Evolutionary conservation across 106 monocot genomes (phyloP), one percentile per base, ranked within the genome.

Genomic region (Dendrobium catenatum): DNA sequence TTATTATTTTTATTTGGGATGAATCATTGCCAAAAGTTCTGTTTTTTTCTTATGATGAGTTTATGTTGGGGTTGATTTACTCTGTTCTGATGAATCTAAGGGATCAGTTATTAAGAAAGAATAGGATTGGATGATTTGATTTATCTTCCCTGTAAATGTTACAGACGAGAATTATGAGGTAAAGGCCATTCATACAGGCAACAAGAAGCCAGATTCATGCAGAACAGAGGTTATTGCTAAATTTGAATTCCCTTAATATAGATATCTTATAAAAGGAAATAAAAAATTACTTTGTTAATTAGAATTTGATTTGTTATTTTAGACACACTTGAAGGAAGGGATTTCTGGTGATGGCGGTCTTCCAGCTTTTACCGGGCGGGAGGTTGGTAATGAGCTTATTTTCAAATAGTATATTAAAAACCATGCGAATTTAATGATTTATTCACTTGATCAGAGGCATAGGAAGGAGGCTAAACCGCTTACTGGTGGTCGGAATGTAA

Each of bases 371-470:
- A 26, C 22, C 9, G 13, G 16, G 22, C 49, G 9, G 13, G 49
- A 76, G 76, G 76, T 76, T 27, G 10, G 76, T 29, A 44, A 43
- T 75, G 18, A 6, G 74, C 6, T 75, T 44, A 43, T 46, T n/a
- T 44, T 13, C n/a, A 16, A 20, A 27, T 43, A 20, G 19, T 44
- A 44, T 44, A 4, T 75, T 3, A 41, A 42, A 0, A 15, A 20
- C 13, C 42, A 40, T 42, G 42, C 40, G 3, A 27, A 73, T 42
- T 43, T 41, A 42, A 73, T 5, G 3, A 16, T 10, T 73, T 22
- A 5, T 70, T 29, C 72, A 72, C 17, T n/a, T 75, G 42, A 42
- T 19, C 74, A 75, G 74, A 44, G 43, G 74, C 43, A 75, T 75
- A 75, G 44, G 19, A 22, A 75, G 43, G n/a, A 44, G 43, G 43